Conservation (phyloP, 768 basidiomycete species). For the Suillus subalutaceus region DNA sequence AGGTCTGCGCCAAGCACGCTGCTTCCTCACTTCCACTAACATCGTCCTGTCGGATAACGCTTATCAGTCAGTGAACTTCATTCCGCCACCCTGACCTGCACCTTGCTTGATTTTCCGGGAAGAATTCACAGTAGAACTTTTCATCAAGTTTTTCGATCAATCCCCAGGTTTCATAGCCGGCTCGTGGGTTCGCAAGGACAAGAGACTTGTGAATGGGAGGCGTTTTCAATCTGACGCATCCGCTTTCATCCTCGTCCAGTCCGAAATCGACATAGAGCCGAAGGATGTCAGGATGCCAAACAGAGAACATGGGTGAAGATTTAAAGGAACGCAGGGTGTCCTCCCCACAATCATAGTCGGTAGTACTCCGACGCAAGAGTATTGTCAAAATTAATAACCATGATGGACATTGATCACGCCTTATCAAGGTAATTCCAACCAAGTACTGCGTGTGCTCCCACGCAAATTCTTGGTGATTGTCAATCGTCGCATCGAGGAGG, state of each 20-base stretch:
- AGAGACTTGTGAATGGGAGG: conserved; percentile 64
- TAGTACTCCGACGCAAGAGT: background rate
- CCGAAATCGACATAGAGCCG: conserved; percentile 64
- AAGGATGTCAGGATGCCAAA: conserved; percentile 29
- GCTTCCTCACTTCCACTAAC: conserved; percentile 11
- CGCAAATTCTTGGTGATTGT: too few relatives aligned
- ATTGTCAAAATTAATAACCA: conserved; percentile 38
- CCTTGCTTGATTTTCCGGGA: conserved; percentile 19
- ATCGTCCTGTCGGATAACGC: conserved; percentile 14
- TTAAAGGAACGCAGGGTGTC: too few relatives aligned
- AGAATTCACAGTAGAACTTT: conserved; percentile 33
- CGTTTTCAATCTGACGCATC: conserved; percentile 64
- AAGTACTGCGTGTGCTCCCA: conserved; percentile 9
- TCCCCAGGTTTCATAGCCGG: conserved; percentile 29
- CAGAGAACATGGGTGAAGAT: too few relatives aligned
- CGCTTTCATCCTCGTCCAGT: conserved; percentile 37
- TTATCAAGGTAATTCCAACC: conserved; percentile 50
- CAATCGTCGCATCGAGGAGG: conserved; percentile 79
- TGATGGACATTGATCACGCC: conserved; percentile 67
- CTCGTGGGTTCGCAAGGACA: conserved; percentile 49
- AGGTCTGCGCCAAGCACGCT: background rate
- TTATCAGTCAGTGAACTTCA: conserved; percentile 1
- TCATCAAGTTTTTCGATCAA: conserved; percentile 28
- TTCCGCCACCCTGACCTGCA: background rate
- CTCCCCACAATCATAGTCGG: too few relatives aligned